Conservation (phyloP, 2,329 filamentous ascomycete species). For the Thielaviopsis euricoi region DNA sequence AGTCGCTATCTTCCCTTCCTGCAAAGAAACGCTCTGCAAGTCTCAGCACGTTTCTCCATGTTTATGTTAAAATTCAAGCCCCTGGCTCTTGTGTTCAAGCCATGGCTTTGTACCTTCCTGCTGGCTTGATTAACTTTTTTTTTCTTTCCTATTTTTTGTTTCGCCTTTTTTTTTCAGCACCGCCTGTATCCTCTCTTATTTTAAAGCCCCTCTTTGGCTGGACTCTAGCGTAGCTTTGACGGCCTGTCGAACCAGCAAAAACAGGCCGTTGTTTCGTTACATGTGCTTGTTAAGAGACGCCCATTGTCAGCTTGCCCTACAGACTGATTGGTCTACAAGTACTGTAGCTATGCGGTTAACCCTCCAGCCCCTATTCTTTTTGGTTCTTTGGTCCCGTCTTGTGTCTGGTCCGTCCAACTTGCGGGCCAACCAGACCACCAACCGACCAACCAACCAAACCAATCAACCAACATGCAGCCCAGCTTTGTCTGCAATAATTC, state of each 20-base stretch:
- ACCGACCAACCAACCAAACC: not conserved
- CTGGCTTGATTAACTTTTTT: too few relatives aligned
- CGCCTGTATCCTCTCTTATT: not conserved
- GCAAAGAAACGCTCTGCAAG: not conserved
- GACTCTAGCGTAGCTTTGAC: not conserved
- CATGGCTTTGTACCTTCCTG: not conserved
- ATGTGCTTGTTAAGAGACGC: not conserved
- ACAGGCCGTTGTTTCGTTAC: not conserved
- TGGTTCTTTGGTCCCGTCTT: not conserved
- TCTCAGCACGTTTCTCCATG: not conserved
- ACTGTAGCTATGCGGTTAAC: not conserved
- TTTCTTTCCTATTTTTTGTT: not conserved
- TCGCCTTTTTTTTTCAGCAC: not conserved
- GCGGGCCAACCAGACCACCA: not conserved
- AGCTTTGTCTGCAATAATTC: not conserved
- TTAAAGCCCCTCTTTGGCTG: not conserved
- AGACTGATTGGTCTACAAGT: not conserved
- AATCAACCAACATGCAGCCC: too few relatives aligned
- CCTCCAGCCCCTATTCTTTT: not conserved
- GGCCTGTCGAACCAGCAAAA: not conserved
- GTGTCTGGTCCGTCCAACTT: not conserved
- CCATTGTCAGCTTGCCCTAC: not conserved
- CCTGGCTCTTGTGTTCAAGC: not conserved
- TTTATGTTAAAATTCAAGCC: not conserved
- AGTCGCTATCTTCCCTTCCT: not conserved